Conservation (phyloP, 2,329 filamentous ascomycete genomes). For the Aspergillus sojae region DNA sequence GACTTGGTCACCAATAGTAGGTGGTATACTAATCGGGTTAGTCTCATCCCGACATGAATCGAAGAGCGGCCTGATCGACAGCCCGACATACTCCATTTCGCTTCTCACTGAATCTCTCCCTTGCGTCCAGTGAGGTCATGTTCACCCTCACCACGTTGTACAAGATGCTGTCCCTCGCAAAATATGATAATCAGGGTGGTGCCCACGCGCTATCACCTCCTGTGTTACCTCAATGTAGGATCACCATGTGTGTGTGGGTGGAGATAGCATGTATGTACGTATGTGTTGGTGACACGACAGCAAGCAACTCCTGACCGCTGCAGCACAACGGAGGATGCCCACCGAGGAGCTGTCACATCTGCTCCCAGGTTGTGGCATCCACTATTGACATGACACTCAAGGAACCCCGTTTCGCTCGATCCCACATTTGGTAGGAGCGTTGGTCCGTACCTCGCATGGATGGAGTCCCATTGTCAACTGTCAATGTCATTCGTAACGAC, state of each 20-base stretch:
- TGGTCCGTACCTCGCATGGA: neutral
- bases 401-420: neutral
- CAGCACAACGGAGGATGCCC: neutral
- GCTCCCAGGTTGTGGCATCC: neutral
- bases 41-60: neutral
- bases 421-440: neutral
- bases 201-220: neutral
- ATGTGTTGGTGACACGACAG: neutral
- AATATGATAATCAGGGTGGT: slow-evolving; percentile 6
- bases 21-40: slow-evolving; percentile 1
- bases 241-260: neutral
- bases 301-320: neutral
- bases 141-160: slow-evolving; percentile 5
- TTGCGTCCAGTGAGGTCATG: slow-evolving; percentile 1
- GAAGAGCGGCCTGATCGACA: neutral
- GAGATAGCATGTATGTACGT: neutral
- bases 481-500: slow-evolving; percentile 4
- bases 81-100: neutral
- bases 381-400: slow-evolving; percentile 5
- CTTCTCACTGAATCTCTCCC: neutral
- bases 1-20: neutral
- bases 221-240: neutral
- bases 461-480: slow-evolving; percentile 2
- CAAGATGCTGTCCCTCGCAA: neutral
- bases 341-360: slow-evolving; percentile 16